phyloP scores from a whole-genome alignment of 345 rosid species.

The Eucalyptus brandiana region DNA sequence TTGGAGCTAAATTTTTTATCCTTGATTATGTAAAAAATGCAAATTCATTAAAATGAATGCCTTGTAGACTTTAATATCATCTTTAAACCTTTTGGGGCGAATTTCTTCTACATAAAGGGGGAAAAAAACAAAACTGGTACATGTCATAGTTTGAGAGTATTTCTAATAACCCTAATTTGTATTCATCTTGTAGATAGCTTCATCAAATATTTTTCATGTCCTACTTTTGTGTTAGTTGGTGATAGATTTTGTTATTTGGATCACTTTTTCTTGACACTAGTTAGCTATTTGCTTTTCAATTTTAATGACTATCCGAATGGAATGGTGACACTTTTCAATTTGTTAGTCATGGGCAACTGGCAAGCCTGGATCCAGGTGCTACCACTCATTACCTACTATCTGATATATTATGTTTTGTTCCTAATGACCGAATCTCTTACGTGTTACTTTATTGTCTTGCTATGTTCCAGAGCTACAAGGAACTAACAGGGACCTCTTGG shows the following conservation, averaged over 20 bases:
- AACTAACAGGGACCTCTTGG: constrained; percentile 80
- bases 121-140: not conserved
- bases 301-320: constrained; percentile 98
- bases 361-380: constrained; percentile 93
- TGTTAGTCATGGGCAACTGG: constrained; percentile 95
- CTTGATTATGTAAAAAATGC: not conserved
- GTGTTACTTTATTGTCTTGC: not conserved
- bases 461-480: constrained; percentile 64
- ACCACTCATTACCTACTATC: not conserved
- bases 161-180: not conserved
- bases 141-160: not conserved
- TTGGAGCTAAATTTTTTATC: not conserved
- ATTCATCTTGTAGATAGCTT: not conserved
- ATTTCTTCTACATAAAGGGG: not conserved
- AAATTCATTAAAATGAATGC: not conserved
- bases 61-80: not conserved
- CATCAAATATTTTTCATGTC: not conserved
- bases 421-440: not conserved
- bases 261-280: constrained; percentile 29
- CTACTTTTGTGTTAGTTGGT: not conserved
- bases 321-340: constrained; percentile 91
- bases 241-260: not conserved
- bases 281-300: constrained; percentile 81
- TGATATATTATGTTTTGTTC: not conserved
- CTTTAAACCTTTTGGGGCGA: not conserved